phyloP scores from a whole-genome alignment of 2,329 filamentous ascomycete genomes.

The Blastomyces silverae region DNA sequence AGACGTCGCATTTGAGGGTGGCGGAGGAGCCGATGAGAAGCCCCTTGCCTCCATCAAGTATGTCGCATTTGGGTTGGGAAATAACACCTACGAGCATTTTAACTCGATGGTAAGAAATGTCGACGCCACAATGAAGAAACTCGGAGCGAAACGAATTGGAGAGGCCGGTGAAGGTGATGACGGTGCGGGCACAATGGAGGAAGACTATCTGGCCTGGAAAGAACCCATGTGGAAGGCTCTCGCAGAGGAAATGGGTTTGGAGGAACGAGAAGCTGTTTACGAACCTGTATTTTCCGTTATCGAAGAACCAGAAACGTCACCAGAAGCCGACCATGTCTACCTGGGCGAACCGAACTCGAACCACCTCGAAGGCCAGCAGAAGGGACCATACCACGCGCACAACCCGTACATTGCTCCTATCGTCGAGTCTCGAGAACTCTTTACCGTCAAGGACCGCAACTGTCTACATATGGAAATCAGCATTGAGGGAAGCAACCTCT shows the following conservation, averaged over 20 bases:
- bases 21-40: constrained; percentile 54
- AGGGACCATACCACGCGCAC: constrained; percentile 90
- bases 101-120: constrained; percentile 97
- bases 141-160: constrained; percentile 79
- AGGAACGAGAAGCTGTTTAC: constrained; percentile 94
- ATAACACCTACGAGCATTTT: constrained; percentile 99
- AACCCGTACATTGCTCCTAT: constrained; percentile 97
- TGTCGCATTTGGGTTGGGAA: constrained; percentile 91
- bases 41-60: constrained; percentile 81
- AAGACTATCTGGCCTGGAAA: constrained; percentile 98
- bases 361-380: constrained; percentile 76
- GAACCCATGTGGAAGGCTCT: constrained; percentile 96
- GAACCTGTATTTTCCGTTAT: constrained; percentile 83
- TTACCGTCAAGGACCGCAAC: constrained; percentile 82
- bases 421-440: constrained; percentile 80
- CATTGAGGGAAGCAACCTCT: constrained; percentile 78
- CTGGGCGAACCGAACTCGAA: constrained; percentile 94
- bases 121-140: constrained; percentile 68
- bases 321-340: constrained; percentile 76
- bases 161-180: constrained; percentile 92
- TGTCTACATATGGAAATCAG: constrained; percentile 96
- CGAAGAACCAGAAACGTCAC: constrained; percentile 65
- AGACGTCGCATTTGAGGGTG: constrained; percentile 71
- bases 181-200: constrained; percentile 98
- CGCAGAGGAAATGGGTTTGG: constrained; percentile 72